These are phyloP conservation scores for Calonectria pseudoreteaudii DNA, from an alignment of 2,329 filamentous ascomycete species.

Conservation along the genomic window DNA sequence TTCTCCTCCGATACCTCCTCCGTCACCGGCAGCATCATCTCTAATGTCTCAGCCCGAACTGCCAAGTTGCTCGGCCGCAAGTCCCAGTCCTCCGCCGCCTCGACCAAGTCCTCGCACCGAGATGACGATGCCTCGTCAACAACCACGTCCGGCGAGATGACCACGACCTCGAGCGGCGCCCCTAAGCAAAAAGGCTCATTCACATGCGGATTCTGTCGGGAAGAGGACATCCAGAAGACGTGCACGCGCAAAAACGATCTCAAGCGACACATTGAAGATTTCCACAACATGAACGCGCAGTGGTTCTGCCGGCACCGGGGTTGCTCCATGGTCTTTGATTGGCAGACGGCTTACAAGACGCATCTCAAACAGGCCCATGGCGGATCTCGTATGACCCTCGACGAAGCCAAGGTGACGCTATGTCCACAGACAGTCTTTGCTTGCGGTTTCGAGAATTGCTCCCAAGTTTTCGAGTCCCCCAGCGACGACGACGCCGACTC, in stretches of 20 bases:
- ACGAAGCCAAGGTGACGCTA: conserved; percentile 56
- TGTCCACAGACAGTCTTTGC: conserved; percentile 62
- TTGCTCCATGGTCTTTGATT: conserved; percentile 60
- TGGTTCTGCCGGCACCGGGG: conserved; percentile 59
- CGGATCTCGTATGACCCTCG: conserved; percentile 54
- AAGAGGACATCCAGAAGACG: conserved; percentile 55
- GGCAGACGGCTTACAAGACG: conserved; percentile 60
- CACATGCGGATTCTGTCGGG: conserved; percentile 56
- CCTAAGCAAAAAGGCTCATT: conserved; percentile 54
- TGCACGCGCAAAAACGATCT: conserved; percentile 61
- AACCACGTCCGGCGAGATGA: conserved; percentile 39
- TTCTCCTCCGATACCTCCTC: conserved; percentile 56
- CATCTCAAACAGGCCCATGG: conserved; percentile 59
- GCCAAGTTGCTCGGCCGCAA: conserved; percentile 50
- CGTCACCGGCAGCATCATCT: conserved; percentile 54
- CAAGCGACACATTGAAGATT: conserved; percentile 62
- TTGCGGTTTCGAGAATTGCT: conserved; percentile 60
- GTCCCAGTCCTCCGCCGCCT: conserved; percentile 37
- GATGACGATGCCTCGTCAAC: conserved; percentile 40
- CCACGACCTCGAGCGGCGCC: conserved; percentile 34
- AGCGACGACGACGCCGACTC: conserved; percentile 53
- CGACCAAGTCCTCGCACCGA: conserved; percentile 31
- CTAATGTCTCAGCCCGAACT: conserved; percentile 53
- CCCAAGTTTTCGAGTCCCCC: conserved; percentile 56
- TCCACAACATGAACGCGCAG: conserved; percentile 60